These are phyloP conservation scores for Hyaloperonospora brassicae DNA, from an alignment of 352 stramenopile genomes.

Conservation along the genomic window DNA sequence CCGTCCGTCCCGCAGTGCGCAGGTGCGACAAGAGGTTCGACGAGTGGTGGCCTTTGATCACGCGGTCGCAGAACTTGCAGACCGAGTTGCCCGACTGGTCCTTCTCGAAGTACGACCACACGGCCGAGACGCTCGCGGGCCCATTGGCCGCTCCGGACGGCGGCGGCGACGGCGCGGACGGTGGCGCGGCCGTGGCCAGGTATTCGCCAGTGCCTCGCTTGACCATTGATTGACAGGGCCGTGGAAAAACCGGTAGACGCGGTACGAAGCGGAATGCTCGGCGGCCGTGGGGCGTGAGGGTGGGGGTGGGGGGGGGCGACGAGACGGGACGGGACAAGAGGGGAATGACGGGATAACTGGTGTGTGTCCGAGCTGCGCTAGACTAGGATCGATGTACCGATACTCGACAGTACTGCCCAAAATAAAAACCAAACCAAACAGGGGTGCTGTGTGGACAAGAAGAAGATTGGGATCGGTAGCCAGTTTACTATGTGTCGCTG, in stretches of 20 bases:
- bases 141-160: slow-evolving; percentile 13
- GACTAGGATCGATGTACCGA: too few relatives aligned
- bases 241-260: slow-evolving; percentile 28
- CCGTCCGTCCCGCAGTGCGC: slow-evolving; percentile 62
- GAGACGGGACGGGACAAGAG: too few relatives aligned
- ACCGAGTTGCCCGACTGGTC: slow-evolving; percentile 65
- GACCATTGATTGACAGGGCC: slow-evolving; percentile 15
- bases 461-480: too few relatives aligned
- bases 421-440: too few relatives aligned
- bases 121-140: slow-evolving; percentile 58
- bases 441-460: too few relatives aligned
- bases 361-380: too few relatives aligned
- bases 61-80: slow-evolving; percentile 78
- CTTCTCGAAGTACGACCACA: slow-evolving; percentile 83
- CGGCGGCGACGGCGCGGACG: slow-evolving; percentile 6
- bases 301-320: too few relatives aligned
- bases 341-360: too few relatives aligned
- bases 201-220: slow-evolving; percentile 16
- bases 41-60: slow-evolving; percentile 83
- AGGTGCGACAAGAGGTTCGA: slow-evolving; percentile 76
- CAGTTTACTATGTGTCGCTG: too few relatives aligned
- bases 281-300: too few relatives aligned
- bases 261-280: slow-evolving; percentile 1
- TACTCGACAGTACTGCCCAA: too few relatives aligned
- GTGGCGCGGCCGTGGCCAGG: slow-evolving; percentile 6